Base-by-base conservation (phyloP, 2,329 filamentous ascomycete species). In the Venturia nashicola region DNA sequence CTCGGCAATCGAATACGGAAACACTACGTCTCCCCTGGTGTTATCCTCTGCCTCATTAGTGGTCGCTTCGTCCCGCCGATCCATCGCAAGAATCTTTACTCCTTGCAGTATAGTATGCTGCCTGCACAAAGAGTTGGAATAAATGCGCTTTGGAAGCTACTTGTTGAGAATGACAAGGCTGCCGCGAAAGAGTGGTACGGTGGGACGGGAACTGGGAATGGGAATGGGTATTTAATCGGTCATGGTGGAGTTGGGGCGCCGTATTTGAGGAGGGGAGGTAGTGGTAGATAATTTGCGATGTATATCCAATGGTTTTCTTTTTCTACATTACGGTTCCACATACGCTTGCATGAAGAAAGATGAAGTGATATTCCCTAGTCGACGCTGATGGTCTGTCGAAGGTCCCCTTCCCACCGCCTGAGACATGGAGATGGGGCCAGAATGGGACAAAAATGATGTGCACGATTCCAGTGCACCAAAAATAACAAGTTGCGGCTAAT, bases 31-130 rank as follows among this genome's bases (percentile, higher is more conserved):
- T 93, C 91, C 0, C 91, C 91, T 0, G 84, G 87, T 16, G 95
- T 99, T 23, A 83, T 97, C 59, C 81, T 96, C 46, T 94, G 91
- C 70, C 86, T 99, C 1, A 80, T 92, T 32, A 96, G 91, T 0
- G 94, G 94, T 65, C 89, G 89, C 66, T 97, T 97, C 68, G 91
- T 97, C 1, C 94, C 93, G 14, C 93, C 95, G 0, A 95, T 99
- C 60, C 92, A 97, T 72, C 85, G 95, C 62, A 93, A 92, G 72
- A 95, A 94, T 71, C 80, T 99, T 61, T 99, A 99, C 76, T 95
- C 91, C 69, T 80, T 99, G 70, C 94, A 99, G 76, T 99, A 99
- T 76, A 96, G 91, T 77, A 97, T 97, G 91, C 81, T 99, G 48
- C 95, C 95, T 0, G 88, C 90, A 8, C 83, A 84, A 63, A 80